These are phyloP conservation scores for Nemania sp. DNA, from an alignment of 2,329 filamentous ascomycete genomes.

Conservation along the genomic window DNA sequence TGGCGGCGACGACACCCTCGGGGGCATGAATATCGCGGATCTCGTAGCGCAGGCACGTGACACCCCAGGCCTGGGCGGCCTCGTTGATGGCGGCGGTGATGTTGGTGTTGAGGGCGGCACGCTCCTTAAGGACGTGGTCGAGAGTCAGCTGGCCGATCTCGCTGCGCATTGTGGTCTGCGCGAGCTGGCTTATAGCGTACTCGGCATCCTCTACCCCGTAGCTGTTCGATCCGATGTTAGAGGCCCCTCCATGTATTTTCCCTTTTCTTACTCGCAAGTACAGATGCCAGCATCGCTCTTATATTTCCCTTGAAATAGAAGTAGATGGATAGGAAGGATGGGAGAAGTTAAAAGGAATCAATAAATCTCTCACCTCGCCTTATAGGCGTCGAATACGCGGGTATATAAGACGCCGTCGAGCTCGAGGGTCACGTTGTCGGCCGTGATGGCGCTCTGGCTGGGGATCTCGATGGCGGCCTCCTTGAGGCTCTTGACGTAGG, in stretches of 20 bases:
- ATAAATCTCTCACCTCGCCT: constrained; percentile 82
- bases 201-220: constrained; percentile 99
- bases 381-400: constrained; percentile 95
- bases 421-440: constrained; percentile 96
- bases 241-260: background rate
- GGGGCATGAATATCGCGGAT: constrained; percentile 98
- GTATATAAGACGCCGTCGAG: constrained; percentile 96
- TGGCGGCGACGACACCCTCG: constrained; percentile 89
- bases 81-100: constrained; percentile 99
- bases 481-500: constrained; percentile 97
- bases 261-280: background rate
- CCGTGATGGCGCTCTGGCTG: constrained; percentile 95
- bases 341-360: too few species aligned
- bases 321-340: constrained; percentile 1
- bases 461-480: constrained; percentile 96
- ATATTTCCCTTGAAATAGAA: background rate
- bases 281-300: background rate
- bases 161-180: constrained; percentile 97
- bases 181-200: constrained; percentile 96
- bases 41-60: constrained; percentile 94
- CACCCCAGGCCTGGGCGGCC: constrained; percentile 94
- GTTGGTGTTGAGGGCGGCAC: constrained; percentile 92
- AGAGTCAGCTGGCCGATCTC: constrained; percentile 96
- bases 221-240: constrained; percentile 50
- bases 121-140: constrained; percentile 97